Evolutionary conservation across 768 basidiomycete species (phyloP), one percentile per base, ranked within the genome.

Genomic region (Cyclocybe aegerita): DNA sequence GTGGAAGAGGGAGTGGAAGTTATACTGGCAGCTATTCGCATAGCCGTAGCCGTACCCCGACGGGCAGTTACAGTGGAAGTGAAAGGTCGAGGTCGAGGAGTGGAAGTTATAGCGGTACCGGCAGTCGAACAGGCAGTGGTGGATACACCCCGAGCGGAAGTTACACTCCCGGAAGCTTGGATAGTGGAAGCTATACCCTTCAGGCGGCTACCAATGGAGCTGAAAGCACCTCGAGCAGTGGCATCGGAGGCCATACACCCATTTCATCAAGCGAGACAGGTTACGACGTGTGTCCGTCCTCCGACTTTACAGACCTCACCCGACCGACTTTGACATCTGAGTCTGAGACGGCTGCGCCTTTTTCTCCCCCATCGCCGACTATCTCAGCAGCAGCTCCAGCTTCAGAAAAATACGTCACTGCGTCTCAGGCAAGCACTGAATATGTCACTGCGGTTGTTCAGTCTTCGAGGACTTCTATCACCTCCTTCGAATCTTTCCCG

Each of bases 281-380:
- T 10, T 80, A 80, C 55, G 78, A 82, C 55, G 63, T 82, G 11
- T 82, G 79, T 55, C 67, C 65, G 1, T 79, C 79, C 7, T 81
- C 79, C 6, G 79, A 81, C 54, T 60, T 80, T 17, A 76, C 73
- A 11, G 72, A 71, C 33, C 51, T 74, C 30, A 69, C 71, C n/a
- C 62, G 63, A 41, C 61, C 66, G 9, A 71, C 69, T 4, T 57
- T 62, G 36, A 60, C 55, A 14, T 55, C 43, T 23, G 61, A 60
- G 14, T 67, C 60, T 17, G 65, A 61, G 29, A 64, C 70, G 0
- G 62, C 68, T n/a, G 67, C 73, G 1, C 70, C 72, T 5, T 61
- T 62, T 64, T 46, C 68, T 68, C 12, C 64, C 70, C 9, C 60
- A 66, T 49, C 65, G 12, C 66, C 65, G 9, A 63, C 64, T 30